Conservation (phyloP, 148 eudicot species). For the Rhododendron henanense region DNA sequence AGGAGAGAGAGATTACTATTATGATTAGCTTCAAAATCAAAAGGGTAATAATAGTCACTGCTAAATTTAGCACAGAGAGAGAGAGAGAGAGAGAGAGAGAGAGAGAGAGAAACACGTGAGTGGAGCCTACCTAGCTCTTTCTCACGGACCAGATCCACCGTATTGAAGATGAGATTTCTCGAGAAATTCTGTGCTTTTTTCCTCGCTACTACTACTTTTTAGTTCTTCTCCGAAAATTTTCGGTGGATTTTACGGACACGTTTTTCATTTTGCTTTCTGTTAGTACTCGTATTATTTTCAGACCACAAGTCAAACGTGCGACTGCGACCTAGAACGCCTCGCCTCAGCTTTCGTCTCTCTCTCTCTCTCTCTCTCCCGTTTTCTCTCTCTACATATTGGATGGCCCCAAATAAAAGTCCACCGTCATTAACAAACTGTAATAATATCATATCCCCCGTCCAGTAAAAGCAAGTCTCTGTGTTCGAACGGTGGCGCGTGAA, state of each 20-base stretch:
- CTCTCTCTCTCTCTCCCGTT: not conserved
- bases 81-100: not conserved
- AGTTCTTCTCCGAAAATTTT: not conserved
- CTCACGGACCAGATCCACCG: not conserved
- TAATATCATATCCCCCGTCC: not conserved
- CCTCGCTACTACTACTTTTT: not conserved
- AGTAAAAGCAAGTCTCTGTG: too few relatives aligned
- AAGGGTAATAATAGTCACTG: not conserved
- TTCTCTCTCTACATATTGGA: too few relatives aligned
- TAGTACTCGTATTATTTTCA: not conserved
- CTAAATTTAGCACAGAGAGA: not conserved
- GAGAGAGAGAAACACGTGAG: not conserved
- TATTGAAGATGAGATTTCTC: not conserved
- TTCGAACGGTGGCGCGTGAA: not conserved
- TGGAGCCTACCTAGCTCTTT: not conserved
- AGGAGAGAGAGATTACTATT: not conserved
- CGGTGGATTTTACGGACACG: not conserved
- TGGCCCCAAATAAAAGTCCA: not conserved
- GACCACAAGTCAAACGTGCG: not conserved
- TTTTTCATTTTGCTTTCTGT: not conserved
- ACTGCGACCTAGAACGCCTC: not conserved
- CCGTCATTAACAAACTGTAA: not conserved
- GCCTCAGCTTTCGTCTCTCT: not conserved
- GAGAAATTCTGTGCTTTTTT: not conserved
- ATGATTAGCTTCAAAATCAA: not conserved